phyloP scores from a whole-genome alignment of 179 eudicot species.

The Actinidia polygama region DNA sequence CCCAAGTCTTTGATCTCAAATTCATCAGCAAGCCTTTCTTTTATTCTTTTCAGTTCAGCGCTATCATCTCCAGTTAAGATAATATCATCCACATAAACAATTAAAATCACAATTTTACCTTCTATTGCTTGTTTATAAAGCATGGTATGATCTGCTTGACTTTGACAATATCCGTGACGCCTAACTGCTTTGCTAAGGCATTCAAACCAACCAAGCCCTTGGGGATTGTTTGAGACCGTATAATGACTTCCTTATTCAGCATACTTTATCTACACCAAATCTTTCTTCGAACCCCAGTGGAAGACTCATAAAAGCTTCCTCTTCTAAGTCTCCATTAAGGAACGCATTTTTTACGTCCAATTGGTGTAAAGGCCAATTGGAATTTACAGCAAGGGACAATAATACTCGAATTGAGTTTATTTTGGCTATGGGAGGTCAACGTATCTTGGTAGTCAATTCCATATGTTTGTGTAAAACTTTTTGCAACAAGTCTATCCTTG shows the following conservation, averaged over 20 bases:
- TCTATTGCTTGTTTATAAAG: neutral
- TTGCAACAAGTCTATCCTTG: neutral
- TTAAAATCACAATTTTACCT: neutral
- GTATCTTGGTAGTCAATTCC: neutral
- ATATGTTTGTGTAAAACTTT: neutral
- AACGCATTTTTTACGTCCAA: too few relatives aligned
- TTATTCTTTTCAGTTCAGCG: neutral
- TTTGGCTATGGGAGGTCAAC: neutral
- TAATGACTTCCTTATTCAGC: neutral
- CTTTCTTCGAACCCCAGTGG: neutral
- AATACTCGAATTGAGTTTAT: neutral
- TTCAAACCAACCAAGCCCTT: neutral
- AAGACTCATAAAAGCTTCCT: neutral
- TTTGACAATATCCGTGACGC: neutral
- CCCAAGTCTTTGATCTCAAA: neutral
- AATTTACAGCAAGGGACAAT: neutral
- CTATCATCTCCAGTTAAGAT: neutral
- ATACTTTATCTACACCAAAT: neutral
- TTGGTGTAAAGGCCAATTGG: neutral
- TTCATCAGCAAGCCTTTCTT: neutral
- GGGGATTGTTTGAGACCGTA: neutral
- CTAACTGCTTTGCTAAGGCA: neutral
- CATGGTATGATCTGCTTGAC: neutral
- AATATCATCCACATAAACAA: neutral
- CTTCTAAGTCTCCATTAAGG: neutral